These are phyloP conservation scores for Scheffersomyces cryptocercus DNA, from an alignment of 1,139 yeast genomes.

Conservation along the genomic window DNA sequence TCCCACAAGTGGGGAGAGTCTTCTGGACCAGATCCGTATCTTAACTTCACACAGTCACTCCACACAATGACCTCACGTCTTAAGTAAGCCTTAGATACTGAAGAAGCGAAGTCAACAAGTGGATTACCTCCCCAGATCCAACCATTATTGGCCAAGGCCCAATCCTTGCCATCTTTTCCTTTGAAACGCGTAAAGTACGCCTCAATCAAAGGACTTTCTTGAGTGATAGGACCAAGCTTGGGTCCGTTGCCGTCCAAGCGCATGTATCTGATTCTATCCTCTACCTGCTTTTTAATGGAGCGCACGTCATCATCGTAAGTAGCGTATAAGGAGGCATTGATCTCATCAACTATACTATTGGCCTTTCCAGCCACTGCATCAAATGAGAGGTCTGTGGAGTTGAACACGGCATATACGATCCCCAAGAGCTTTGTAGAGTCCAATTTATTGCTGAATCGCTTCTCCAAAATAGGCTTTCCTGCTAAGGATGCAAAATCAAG, in stretches of 20 bases:
- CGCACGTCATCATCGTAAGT: conserved; percentile 72
- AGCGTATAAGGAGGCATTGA: conserved; percentile 73
- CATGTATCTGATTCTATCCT: conserved; percentile 72
- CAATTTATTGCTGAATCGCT: conserved; percentile 56
- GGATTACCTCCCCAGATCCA: conserved; percentile 99
- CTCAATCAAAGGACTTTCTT: conserved; percentile 67
- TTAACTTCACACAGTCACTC: conserved; percentile 94
- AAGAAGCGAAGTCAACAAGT: conserved; percentile 86
- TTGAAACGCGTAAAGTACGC: conserved; percentile 80
- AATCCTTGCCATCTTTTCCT: conserved; percentile 51
- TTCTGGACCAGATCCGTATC: conserved; percentile 74
- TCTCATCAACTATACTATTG: conserved; percentile 63
- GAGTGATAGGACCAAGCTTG: conserved; percentile 61
- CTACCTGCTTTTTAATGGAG: conserved; percentile 65
- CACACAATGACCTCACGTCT: conserved; percentile 93
- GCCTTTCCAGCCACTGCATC: conserved; percentile 44
- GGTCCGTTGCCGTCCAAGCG: conserved; percentile 84
- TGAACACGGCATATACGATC: conserved; percentile 32
- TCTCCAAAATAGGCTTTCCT: conserved; percentile 23
- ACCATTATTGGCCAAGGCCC: conserved; percentile 90
- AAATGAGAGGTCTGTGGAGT: conserved; percentile 31
- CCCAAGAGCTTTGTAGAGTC: conserved; percentile 53
- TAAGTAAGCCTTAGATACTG: conserved; percentile 73
- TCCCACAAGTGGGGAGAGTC: conserved; percentile 92
- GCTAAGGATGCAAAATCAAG: conserved; percentile 37